Evolutionary conservation across 805 yeast species (phyloP).

Genomic region (Cyberlindnera bimundalis): DNA sequence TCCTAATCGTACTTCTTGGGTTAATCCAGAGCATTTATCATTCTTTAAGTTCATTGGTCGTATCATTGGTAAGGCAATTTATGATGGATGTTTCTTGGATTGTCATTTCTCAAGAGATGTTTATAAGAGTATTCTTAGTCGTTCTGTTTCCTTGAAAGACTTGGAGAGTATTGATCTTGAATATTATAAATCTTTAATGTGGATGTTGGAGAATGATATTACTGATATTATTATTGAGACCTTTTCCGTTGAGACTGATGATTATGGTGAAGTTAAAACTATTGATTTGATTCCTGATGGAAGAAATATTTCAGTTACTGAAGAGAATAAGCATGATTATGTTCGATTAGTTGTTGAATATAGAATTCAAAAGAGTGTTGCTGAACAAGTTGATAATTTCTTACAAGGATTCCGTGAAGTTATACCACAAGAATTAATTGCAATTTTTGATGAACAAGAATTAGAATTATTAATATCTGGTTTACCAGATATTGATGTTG

Average conservation of each 20-base stretch:
- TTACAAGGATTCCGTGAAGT: slow-evolving; percentile 86
- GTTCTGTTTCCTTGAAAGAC: slow-evolving; percentile 80
- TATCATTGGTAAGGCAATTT: slow-evolving; percentile 90
- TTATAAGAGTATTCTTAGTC: slow-evolving; percentile 79
- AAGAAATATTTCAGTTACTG: slow-evolving; percentile 79
- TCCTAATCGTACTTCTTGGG: slow-evolving; percentile 89
- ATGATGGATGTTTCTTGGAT: slow-evolving; percentile 80
- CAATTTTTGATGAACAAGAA: slow-evolving; percentile 94
- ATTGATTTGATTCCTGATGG: slow-evolving; percentile 86
- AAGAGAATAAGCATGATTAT: slow-evolving; percentile 85
- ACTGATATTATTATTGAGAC: slow-evolving; percentile 94
- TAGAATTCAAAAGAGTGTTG: slow-evolving; percentile 75
- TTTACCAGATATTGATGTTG: slow-evolving; percentile 91
- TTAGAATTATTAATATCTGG: slow-evolving; percentile 90
- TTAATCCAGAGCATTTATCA: slow-evolving; percentile 88
- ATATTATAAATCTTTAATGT: slow-evolving; percentile 84
- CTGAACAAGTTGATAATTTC: slow-evolving; percentile 84
- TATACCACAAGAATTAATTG: slow-evolving; percentile 75
- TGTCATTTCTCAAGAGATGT: slow-evolving; percentile 96
- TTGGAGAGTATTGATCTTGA: slow-evolving; percentile 92
- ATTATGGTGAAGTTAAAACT: slow-evolving; percentile 83
- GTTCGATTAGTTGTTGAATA: slow-evolving; percentile 85
- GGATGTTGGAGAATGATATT: slow-evolving; percentile 97
- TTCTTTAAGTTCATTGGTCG: slow-evolving; percentile 94
- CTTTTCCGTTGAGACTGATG: slow-evolving; percentile 89